A percentile compares a stretch with the other conserved stretches of the same genome.
These are phyloP conservation scores for Proliferodiscus dingleyae DNA, from an alignment of 2,329 filamentous ascomycete species.

Conservation along the genomic window DNA sequence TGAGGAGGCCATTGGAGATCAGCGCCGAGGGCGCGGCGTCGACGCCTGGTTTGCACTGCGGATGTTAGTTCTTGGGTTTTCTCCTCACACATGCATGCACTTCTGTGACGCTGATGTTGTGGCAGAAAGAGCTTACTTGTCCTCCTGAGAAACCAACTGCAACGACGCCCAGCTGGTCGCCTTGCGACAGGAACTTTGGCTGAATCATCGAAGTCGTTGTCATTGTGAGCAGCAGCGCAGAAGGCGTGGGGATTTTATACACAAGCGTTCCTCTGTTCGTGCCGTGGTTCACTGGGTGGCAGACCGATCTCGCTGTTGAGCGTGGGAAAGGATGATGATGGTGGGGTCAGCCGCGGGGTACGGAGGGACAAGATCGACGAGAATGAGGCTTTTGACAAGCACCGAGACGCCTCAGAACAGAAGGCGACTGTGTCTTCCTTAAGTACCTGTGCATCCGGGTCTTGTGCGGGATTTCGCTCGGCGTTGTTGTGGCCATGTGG, in stretches of 20 bases:
- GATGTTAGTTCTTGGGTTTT: conserved; percentile 15
- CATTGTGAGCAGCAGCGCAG: conserved; percentile 20
- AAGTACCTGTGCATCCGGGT: background rate
- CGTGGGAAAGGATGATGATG: background rate
- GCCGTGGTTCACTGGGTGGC: background rate
- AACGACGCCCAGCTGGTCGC: conserved; percentile 81
- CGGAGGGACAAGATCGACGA: background rate
- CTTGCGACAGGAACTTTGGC: conserved; percentile 70
- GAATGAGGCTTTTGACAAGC: background rate
- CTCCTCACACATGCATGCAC: no score
- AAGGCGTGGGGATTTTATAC: background rate
- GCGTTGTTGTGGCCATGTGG: conserved; percentile 1
- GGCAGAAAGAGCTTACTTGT: conserved; percentile 55
- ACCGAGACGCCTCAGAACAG: background rate
- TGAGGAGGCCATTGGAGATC: conserved; percentile 80
- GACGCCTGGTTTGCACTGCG: conserved; percentile 81
- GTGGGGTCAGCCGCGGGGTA: background rate
- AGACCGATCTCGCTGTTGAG: background rate
- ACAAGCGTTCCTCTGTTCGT: background rate
- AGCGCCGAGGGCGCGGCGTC: conserved; percentile 86
- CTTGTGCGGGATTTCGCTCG: background rate
- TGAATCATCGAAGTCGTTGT: conserved; percentile 31
- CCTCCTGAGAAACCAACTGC: conserved; percentile 96
- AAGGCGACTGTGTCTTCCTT: background rate
- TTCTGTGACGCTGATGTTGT: conserved; percentile 10